Base-by-base conservation (phyloP, 148 eudicot species). In the Mesembryanthemum crystallinum region DNA sequence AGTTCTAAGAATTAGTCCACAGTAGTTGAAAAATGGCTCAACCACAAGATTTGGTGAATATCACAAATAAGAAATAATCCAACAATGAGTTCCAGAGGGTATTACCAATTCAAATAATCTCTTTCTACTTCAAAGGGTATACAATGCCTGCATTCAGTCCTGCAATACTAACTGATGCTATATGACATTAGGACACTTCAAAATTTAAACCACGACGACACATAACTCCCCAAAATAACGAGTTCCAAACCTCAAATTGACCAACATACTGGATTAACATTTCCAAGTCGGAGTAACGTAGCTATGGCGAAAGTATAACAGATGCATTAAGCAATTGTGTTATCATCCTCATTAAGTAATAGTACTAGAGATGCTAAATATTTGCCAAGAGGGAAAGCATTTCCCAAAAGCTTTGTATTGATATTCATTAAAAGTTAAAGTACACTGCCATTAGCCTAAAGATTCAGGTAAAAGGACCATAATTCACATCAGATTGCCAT, bases 401-500 rank as follows among this genome's bases (percentile, higher is more conserved):
- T 23, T 71, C 72, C 20, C 52, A 76, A 76, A 67, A 76, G 68
- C 69, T 45, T n/a, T n/a, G n/a, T 71, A 59, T 76, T 57, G 45
- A 76, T 69, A 80, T 80, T 64, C 82, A 86, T 78, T 74, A 66
- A 57, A 80, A 83, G 73, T 57, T 69, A 79, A 81, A 81, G 82
- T 51, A 77, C 79, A 74, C 66, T 32, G 47, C 76, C 63, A 76
- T 78, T 78, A 51, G 43, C 76, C 79, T 76, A 64, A 80, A 78
- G 62, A 71, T 62, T 75, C 54, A 64, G 52, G 9, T 64, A 37
- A 67, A 82, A 66, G 77, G 82, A 62, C 62, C 78, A 83, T 79
- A 67, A 86, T 81, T 78, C 85, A 81, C 82, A 75, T 67, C 74
- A 76, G 23, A 68, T 39, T 55, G 64, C 69, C 62, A 71, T 45